These are phyloP conservation scores for Erodium moschatum DNA, from an alignment of 441 rosid genomes.

Conservation along the genomic window DNA sequence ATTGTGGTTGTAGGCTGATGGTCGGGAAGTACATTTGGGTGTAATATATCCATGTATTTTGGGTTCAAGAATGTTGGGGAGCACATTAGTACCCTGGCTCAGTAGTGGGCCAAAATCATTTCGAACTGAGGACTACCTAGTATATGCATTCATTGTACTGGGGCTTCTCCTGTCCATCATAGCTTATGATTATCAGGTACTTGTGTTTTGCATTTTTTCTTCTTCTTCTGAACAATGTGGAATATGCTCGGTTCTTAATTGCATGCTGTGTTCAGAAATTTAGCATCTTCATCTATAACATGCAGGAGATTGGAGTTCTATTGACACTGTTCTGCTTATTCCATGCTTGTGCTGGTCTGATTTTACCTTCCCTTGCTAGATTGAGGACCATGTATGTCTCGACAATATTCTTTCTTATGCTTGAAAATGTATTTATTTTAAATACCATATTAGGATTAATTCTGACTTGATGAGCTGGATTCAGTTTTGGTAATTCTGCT, in stretches of 20 bases:
- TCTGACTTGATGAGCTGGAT: no score
- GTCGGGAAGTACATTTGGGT: slow-evolving; percentile 74
- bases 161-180: slow-evolving; percentile 58
- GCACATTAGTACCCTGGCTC: slow-evolving; percentile 78
- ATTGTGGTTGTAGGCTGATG: slow-evolving; percentile 70
- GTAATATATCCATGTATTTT: slow-evolving; percentile 69
- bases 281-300: slow-evolving; percentile 15
- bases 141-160: slow-evolving; percentile 43
- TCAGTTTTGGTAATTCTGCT: background rate
- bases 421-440: slow-evolving; percentile 5
- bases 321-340: slow-evolving; percentile 67
- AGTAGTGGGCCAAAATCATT: slow-evolving; percentile 51
- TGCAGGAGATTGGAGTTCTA: slow-evolving; percentile 75
- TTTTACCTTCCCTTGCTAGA: slow-evolving; percentile 77
- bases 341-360: slow-evolving; percentile 61
- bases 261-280: slow-evolving; percentile 7
- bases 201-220: slow-evolving; percentile 11
- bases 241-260: slow-evolving; percentile 10
- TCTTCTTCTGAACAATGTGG: background rate
- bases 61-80: slow-evolving; percentile 93
- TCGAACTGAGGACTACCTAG: slow-evolving; percentile 71
- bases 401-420: slow-evolving; percentile 5
- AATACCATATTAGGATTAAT: slow-evolving; percentile 15
- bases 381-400: slow-evolving; percentile 70
- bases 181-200: slow-evolving; percentile 96